phyloP scores from a whole-genome alignment of 225 moss, liverwort and hornwort genomes.

The Pseudoscleropodium purum region DNA sequence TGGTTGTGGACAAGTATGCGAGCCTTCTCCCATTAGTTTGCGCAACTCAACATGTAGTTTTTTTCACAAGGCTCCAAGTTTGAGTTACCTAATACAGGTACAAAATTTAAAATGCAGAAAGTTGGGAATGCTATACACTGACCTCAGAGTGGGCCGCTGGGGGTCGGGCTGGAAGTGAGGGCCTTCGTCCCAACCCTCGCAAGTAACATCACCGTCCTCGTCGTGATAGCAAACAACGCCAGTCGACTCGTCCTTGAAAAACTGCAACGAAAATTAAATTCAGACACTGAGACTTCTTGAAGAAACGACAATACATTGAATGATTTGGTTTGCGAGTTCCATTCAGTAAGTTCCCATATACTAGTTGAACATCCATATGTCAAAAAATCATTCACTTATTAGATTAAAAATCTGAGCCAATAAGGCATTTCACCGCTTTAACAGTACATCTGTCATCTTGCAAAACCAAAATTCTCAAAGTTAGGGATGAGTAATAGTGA shows the following conservation, averaged over 20 bases:
- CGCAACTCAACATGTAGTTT: background rate
- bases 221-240: constrained; percentile 57
- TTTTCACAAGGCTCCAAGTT: background rate
- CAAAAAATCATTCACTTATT: background rate
- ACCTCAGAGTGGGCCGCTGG: constrained; percentile 12
- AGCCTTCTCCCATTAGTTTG: background rate
- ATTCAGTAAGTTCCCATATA: background rate
- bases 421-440: background rate
- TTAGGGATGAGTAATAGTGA: background rate
- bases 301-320: background rate
- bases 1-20: background rate
- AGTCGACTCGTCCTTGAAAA: constrained; percentile 49
- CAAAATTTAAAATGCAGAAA: background rate
- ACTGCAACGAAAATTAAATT: background rate
- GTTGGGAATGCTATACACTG: background rate
- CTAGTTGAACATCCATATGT: background rate
- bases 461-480: background rate
- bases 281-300: background rate
- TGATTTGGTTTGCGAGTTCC: background rate
- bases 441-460: background rate
- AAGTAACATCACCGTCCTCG: constrained; percentile 47
- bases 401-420: background rate
- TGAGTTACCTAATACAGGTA: background rate
- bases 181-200: constrained; percentile 77
- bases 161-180: constrained; percentile 52